phyloP scores from a whole-genome alignment of 2,329 filamentous ascomycete species.

The Scedosporium minutisporum region DNA sequence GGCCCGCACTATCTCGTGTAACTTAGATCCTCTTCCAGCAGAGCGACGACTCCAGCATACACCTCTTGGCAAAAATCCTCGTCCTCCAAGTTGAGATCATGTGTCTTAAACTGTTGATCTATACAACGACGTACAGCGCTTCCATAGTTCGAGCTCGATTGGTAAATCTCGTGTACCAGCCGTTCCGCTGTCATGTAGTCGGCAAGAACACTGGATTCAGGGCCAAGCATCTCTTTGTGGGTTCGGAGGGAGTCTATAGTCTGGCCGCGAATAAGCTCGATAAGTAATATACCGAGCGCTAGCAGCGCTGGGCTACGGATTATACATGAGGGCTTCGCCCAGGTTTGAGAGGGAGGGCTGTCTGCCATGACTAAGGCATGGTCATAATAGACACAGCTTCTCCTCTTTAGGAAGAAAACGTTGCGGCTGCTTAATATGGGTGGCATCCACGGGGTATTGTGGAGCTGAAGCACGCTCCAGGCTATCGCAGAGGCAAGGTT shows the following conservation, averaged over 20 bases:
- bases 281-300: conserved; percentile 12
- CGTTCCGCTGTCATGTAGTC: conserved; percentile 2
- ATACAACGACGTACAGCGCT: conserved; percentile 13
- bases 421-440: too few relatives aligned
- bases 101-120: conserved; percentile 6
- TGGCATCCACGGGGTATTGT: too few relatives aligned
- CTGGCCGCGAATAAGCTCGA: conserved; percentile 12
- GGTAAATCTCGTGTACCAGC: not conserved
- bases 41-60: conserved; percentile 9
- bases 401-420: too few relatives aligned
- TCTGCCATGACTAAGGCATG: not conserved
- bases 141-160: conserved; percentile 9
- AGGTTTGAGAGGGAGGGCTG: not conserved
- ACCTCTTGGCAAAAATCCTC: conserved; percentile 9
- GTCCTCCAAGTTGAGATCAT: conserved; percentile 4
- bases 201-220: not conserved
- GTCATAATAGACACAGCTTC: too few relatives aligned
- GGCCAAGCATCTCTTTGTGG: not conserved
- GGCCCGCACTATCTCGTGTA: not conserved
- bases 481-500: too few relatives aligned
- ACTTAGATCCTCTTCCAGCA: conserved; percentile 10
- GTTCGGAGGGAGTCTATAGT: conserved; percentile 4
- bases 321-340: not conserved
- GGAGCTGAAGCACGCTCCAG: too few relatives aligned
- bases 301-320: conserved; percentile 8